These are phyloP conservation scores for Corylus avellana DNA, from an alignment of 306 rosid genomes.

Conservation along the genomic window DNA sequence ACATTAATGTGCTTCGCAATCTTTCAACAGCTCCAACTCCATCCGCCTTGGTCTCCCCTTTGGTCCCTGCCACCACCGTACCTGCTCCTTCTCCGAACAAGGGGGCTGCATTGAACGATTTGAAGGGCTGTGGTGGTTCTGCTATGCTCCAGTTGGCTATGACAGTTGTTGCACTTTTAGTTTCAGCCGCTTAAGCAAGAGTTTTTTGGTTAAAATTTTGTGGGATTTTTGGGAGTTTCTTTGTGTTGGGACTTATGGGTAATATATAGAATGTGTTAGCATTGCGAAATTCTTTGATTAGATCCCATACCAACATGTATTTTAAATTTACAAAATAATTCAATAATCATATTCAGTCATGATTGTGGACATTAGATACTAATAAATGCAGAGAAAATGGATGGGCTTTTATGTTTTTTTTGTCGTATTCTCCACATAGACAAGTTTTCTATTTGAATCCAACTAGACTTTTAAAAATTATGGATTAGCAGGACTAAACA, in stretches of 20 bases:
- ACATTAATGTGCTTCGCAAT: constrained; percentile 55
- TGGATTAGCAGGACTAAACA: no score
- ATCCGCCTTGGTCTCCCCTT: constrained; percentile 40
- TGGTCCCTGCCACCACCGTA: constrained; percentile 24
- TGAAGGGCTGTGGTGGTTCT: constrained; percentile 17
- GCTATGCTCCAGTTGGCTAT: constrained; percentile 35
- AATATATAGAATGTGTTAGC: background rate
- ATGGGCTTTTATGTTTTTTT: background rate
- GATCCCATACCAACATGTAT: background rate
- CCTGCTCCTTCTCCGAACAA: constrained; percentile 54
- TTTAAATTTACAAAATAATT: background rate
- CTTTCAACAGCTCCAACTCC: constrained; percentile 40
- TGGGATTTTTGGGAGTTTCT: background rate
- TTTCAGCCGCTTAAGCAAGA: constrained; percentile 25
- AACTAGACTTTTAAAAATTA: no score
- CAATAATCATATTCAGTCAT: background rate
- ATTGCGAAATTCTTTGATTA: background rate
- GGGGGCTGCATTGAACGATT: constrained; percentile 35
- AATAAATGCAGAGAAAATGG: background rate
- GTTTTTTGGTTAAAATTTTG: background rate
- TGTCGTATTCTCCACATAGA: background rate
- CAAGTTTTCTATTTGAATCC: background rate
- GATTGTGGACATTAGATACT: background rate
- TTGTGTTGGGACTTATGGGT: background rate
- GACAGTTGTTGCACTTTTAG: constrained; percentile 31